Conservation (phyloP, 495 filamentous ascomycete species). For the Daldinia loculata region DNA sequence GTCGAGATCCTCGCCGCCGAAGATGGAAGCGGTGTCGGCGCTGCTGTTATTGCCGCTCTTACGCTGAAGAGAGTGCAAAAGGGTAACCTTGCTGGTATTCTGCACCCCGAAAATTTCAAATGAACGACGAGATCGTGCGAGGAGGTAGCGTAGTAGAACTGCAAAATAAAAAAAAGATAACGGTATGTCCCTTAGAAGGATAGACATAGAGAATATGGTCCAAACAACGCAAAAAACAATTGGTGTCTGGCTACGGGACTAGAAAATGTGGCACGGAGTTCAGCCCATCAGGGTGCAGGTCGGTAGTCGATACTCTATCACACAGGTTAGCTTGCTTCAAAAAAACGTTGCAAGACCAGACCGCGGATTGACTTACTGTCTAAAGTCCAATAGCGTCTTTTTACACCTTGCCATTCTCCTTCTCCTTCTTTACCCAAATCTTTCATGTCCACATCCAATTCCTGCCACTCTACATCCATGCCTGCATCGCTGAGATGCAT, state of each 20-base stretch:
- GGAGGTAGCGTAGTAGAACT: constrained; percentile 8
- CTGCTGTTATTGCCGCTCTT: constrained; percentile 91
- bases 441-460: constrained; percentile 73
- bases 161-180: constrained; percentile 11
- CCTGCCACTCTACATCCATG: constrained; percentile 86
- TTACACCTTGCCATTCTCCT: constrained; percentile 84
- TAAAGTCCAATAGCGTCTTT: constrained; percentile 86
- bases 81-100: constrained; percentile 81
- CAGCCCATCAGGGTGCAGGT: constrained; percentile 69
- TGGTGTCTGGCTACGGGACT: constrained; percentile 37
- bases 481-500: constrained; percentile 92
- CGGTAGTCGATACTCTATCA: constrained; percentile 58
- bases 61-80: constrained; percentile 85
- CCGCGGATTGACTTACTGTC: constrained; percentile 59
- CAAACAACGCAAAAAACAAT: constrained; percentile 19
- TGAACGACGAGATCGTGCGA: constrained; percentile 20
- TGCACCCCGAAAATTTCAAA: constrained; percentile 71
- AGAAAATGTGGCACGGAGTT: constrained; percentile 37
- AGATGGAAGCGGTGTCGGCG: constrained; percentile 96
- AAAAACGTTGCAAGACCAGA: constrained; percentile 11
- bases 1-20: constrained; percentile 87
- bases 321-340: constrained; percentile 27
- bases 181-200: constrained; percentile 33
- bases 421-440: constrained; percentile 59
- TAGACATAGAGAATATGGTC: constrained; percentile 41